Percentiles rank a stretch among this genome's conserved stretches.
phyloP scores from a whole-genome alignment of 805 yeast genomes.

The Torulaspora microellipsoides region DNA sequence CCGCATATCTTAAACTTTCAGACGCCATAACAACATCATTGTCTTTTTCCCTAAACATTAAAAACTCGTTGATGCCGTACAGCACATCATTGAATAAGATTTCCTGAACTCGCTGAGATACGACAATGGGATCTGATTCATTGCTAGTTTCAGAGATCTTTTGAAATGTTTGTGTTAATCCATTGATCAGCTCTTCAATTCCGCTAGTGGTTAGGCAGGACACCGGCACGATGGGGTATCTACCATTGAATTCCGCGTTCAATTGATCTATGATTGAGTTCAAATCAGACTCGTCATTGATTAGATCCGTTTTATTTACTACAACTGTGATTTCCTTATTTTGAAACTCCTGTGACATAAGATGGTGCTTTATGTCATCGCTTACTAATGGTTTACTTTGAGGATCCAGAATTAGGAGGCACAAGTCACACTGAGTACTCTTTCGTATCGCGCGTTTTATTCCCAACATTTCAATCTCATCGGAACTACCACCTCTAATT shows the following conservation, averaged over 20 bases:
- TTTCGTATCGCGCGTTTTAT: constrained; percentile 67
- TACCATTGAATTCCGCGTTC: constrained; percentile 14
- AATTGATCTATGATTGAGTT: constrained; percentile 22
- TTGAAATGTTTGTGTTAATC: constrained; percentile 46
- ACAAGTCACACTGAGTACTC: constrained; percentile 61
- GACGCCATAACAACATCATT: constrained; percentile 77
- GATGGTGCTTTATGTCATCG: constrained; percentile 33
- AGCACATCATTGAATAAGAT: constrained; percentile 71
- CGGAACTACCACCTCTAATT: constrained; percentile 50
- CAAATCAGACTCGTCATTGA: constrained; percentile 20
- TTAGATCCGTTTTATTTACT: constrained; percentile 59
- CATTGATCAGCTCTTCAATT: constrained; percentile 41
- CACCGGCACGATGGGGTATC: constrained; percentile 35
- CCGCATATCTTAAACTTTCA: constrained; percentile 67
- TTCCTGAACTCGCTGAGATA: constrained; percentile 74
- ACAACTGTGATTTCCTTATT: constrained; percentile 37
- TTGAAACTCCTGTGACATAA: constrained; percentile 11
- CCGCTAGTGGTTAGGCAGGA: constrained; percentile 65
- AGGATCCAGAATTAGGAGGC: constrained; percentile 52
- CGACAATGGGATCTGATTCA: constrained; percentile 58
- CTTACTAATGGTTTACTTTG: constrained; percentile 26
- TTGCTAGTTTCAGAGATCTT: constrained; percentile 43
- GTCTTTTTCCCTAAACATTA: constrained; percentile 39
- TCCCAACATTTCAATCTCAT: constrained; percentile 71
- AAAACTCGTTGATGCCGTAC: constrained; percentile 65